Base-by-base conservation (phyloP, 768 basidiomycete species). In the Amanita subjunquillea region DNA sequence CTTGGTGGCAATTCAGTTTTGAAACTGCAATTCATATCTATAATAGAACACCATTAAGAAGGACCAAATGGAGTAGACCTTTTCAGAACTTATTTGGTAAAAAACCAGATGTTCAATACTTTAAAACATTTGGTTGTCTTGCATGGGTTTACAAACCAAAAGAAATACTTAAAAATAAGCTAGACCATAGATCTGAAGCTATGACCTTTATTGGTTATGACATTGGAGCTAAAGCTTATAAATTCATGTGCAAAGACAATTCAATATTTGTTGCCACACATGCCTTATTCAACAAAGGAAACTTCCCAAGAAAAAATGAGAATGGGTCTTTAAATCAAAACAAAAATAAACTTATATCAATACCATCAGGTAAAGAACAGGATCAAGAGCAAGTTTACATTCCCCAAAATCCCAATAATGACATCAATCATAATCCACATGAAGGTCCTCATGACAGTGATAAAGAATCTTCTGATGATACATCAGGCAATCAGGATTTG, bases 81-180 rank as follows among this genome's bases (percentile, higher is more conserved):
- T 48, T 9, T 48, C 27, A 48, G 20, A 32, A 15, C 4, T 6
- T 48, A 34, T 30, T 22, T 29, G 46, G 29, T 32, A 17, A 30
- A 8, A 48, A 48, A n/a, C 46, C 46, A 12, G 46, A 48, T 48
- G 20, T 48, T 20, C 46, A 48, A 6, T 34, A 48, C 30, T 34
- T 48, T 27, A 46, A 46, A 46, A 25, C n/a, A 46, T 46, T 46
- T 46, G 44, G 44, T 46, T 46, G 44, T 46, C 27, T 30, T 32
- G 46, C 46, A 30, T 48, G 46, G 46, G 46, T 48, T 6, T 32
- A 32, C 23, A 48, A 22, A 15, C 4, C 27, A 4, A 48, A 48
- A 48, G 46, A 48, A 48, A 6, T 9, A 15, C 6, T 25, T 7
- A 30, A 48, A 27, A 36, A 48, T 23, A 48, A 48, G 17, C 20